Evolutionary conservation across 768 basidiomycete species (phyloP).

Genomic region (Leccinum broughii): DNA sequence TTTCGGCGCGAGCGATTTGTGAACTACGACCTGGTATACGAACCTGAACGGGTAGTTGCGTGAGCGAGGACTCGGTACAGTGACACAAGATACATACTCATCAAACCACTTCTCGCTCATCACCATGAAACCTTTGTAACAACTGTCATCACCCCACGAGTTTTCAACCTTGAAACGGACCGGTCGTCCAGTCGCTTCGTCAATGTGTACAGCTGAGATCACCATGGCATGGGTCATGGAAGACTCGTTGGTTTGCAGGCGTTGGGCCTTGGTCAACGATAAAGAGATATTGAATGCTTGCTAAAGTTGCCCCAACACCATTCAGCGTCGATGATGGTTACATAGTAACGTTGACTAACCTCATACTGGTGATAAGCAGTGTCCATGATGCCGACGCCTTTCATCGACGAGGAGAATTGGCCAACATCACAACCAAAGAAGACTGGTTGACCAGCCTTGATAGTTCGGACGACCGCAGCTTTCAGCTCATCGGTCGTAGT

Average conservation of each 20-base stretch:
- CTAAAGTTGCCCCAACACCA: conserved; percentile 34
- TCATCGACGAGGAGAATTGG: conserved; percentile 66
- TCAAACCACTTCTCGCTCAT: conserved; percentile 95
- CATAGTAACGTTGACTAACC: conserved; percentile 36
- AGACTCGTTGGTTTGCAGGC: conserved; percentile 80
- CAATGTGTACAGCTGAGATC: conserved; percentile 89
- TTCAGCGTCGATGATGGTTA: conserved; percentile 2
- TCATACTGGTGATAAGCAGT: conserved; percentile 79
- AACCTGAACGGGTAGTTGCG: conserved; percentile 46
- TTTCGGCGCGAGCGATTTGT: conserved; percentile 74
- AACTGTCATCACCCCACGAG: conserved; percentile 79
- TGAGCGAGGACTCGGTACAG: conserved; percentile 2
- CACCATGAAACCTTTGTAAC: conserved; percentile 87
- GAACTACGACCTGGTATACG: conserved; percentile 93
- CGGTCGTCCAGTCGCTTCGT: conserved; percentile 63
- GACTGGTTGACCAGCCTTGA: conserved; percentile 86
- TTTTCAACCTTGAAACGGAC: conserved; percentile 97
- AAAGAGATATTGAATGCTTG: conserved; percentile 82
- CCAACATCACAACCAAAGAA: conserved; percentile 99
- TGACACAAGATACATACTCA: conserved; percentile 52
- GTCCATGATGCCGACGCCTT: conserved; percentile 79
- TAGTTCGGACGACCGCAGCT: conserved; percentile 74
- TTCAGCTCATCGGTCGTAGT: conserved; percentile 83
- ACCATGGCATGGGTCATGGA: conserved; percentile 92
- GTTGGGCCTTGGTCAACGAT: conserved; percentile 80